phyloP scores from a whole-genome alignment of 169 alveolate genomes.

The Plasmodium relictum region DNA sequence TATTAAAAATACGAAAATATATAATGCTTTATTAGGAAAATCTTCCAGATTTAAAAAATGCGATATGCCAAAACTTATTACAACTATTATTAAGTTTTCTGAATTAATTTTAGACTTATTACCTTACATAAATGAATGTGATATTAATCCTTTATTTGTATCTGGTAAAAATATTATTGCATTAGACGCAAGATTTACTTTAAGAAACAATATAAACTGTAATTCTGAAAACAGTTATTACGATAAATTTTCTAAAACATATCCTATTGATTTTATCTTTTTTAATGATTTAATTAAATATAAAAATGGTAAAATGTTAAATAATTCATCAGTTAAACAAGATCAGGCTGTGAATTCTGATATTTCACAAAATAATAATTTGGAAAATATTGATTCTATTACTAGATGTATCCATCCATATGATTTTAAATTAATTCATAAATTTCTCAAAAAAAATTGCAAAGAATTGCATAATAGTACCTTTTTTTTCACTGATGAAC shows the following conservation, averaged over 20 bases:
- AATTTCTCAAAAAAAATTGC: slow-evolving; percentile 19
- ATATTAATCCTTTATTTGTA: slow-evolving; percentile 74
- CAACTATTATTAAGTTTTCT: slow-evolving; percentile 62
- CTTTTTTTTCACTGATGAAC: slow-evolving; percentile 23
- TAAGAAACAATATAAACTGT: slow-evolving; percentile 3
- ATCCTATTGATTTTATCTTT: slow-evolving; percentile 40
- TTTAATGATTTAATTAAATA: not conserved
- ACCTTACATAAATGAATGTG: slow-evolving; percentile 77
- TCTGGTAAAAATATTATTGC: slow-evolving; percentile 43
- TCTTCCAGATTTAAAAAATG: slow-evolving; percentile 67
- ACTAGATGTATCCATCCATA: slow-evolving; percentile 40
- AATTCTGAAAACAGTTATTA: not conserved
- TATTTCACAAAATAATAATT: not conserved
- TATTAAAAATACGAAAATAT: slow-evolving; percentile 75
- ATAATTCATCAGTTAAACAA: too few relatives aligned
- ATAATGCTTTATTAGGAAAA: slow-evolving; percentile 53
- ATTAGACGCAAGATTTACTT: slow-evolving; percentile 63
- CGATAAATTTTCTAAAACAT: slow-evolving; percentile 4
- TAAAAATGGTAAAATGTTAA: too few relatives aligned
- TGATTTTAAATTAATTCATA: slow-evolving; percentile 44
- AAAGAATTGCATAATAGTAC: slow-evolving; percentile 30
- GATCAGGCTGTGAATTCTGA: not conserved
- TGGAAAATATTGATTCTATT: slow-evolving; percentile 1
- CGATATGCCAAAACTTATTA: slow-evolving; percentile 49
- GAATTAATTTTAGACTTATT: slow-evolving; percentile 48